phyloP scores from a whole-genome alignment of 1,139 yeast genomes.

The Debaryomycetaceae sp. region DNA sequence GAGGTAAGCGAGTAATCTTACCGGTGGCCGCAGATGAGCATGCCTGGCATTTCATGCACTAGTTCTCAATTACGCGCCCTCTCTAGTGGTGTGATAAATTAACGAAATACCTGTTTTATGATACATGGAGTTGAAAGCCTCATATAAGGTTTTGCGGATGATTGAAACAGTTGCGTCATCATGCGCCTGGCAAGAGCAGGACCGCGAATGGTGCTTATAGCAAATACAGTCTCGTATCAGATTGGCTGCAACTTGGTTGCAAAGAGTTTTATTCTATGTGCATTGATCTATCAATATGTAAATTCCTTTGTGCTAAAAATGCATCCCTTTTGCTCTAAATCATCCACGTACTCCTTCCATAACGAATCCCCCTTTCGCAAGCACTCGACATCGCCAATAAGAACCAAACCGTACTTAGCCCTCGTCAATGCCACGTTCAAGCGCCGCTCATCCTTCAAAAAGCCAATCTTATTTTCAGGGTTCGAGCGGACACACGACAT shows the following conservation, averaged over 20 bases:
- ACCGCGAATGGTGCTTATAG: too few relatives aligned
- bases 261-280: slow-evolving; percentile 1
- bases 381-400: slow-evolving; percentile 54
- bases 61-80: too few relatives aligned
- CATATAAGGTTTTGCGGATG: background rate
- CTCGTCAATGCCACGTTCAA: slow-evolving; percentile 62
- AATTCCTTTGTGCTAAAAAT: slow-evolving; percentile 11
- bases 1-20: too few relatives aligned
- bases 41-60: too few relatives aligned
- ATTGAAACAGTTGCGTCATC: slow-evolving; percentile 1
- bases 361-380: slow-evolving; percentile 42
- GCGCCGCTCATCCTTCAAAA: slow-evolving; percentile 53
- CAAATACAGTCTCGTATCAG: too few relatives aligned
- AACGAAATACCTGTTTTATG: background rate
- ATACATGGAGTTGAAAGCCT: background rate
- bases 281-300: slow-evolving; percentile 8
- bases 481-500: slow-evolving; percentile 63
- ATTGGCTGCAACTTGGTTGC: too few relatives aligned
- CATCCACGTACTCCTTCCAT: slow-evolving; percentile 51
- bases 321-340: slow-evolving; percentile 16
- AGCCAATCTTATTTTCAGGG: slow-evolving; percentile 47
- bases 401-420: slow-evolving; percentile 52
- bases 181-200: too few relatives aligned
- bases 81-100: too few relatives aligned
- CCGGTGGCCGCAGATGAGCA: too few relatives aligned